Evolutionary conservation across 1,284 basidiomycete species (phyloP).

Genomic region (Gomphus sp.): DNA sequence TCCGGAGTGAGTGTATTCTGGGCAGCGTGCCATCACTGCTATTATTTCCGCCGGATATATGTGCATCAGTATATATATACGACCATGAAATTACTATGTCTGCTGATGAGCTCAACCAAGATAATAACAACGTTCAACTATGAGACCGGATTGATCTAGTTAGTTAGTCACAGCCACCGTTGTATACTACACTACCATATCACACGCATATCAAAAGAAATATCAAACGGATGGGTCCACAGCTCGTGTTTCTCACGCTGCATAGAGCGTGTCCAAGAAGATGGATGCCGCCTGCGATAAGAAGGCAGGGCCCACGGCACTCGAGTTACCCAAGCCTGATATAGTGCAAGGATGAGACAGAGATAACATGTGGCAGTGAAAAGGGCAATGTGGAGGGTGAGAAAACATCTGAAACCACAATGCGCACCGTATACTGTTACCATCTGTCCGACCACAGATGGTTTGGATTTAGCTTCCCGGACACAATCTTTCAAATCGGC

Average conservation of each 20-base stretch:
- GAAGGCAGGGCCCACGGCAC: constrained; percentile 81
- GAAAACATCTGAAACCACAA: background rate
- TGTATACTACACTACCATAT: background rate
- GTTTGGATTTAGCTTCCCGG: constrained; percentile 45
- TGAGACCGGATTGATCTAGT: too few relatives aligned
- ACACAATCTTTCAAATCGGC: constrained; percentile 75
- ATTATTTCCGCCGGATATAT: too few relatives aligned
- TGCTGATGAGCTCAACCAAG: too few relatives aligned
- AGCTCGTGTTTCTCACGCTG: background rate
- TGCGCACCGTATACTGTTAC: constrained; percentile 81
- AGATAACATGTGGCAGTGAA: background rate
- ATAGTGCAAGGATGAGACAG: background rate
- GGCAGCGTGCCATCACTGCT: too few relatives aligned
- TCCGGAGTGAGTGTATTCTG: too few relatives aligned
- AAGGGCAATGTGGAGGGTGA: background rate
- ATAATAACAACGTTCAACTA: too few relatives aligned
- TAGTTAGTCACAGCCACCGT: too few relatives aligned
- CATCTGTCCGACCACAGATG: constrained; percentile 69
- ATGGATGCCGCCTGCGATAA: constrained; percentile 76
- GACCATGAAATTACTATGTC: too few relatives aligned
- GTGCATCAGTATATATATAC: too few relatives aligned
- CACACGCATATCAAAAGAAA: background rate
- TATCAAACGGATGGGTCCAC: background rate
- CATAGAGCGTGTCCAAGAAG: constrained; percentile 76
- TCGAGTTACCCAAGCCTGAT: constrained; percentile 80